Base-by-base conservation (phyloP, 2,329 filamentous ascomycete species). In the Chrysoporthe cubensis region DNA sequence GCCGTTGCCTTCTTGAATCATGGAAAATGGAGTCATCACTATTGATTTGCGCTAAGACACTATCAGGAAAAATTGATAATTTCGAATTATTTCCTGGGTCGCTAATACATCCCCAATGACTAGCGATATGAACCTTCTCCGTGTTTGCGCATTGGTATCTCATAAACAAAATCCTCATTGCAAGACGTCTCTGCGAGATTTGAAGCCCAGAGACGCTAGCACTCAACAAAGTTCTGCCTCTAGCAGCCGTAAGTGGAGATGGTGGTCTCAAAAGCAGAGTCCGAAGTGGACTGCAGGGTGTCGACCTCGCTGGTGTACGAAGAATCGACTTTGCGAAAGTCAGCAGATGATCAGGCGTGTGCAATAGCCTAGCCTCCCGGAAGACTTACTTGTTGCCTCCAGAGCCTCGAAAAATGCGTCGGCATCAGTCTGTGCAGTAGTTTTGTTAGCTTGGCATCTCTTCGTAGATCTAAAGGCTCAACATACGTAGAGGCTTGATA, bases 401-500 rank as follows among this genome's bases (percentile, higher is more conserved):
- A 66, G 48, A 18, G 64, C 64, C 4, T 62, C 58, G 32, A 52
- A 66, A 16, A 66, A 62, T 3, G 21, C 16, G 42, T 66, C 64
- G 5, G 58, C 16, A 3, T 54, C 37, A 18, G 58, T 57, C 64
- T 64, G 21, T 37, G 4, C 14, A 21, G 16, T 16, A 37, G 57
- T 3, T 18, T 48, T 1, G 26, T 65, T 16, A 66, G 64, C 2
- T n/a, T 54, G 16, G 0, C 6, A 8, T 3, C 4, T n/a, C 14
- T 5, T 5, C 13, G 9, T 9, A n/a, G 14, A 8, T 2, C 1
- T 16, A 1, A 9, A 3, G 42, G 8, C 26, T 4, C 0, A 9
- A 59, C 65, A 18, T n/a, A 69, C 67, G 32, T 46, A 62, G 2
- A 69, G 56, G 8, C 43, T 69, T 1, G 56, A 13, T 60, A 69